Percentiles rank a stretch among this genome's conserved stretches.
These are phyloP conservation scores for Lasiodiplodia gonubiensis DNA, from an alignment of 2,329 filamentous ascomycete species.

Conservation along the genomic window DNA sequence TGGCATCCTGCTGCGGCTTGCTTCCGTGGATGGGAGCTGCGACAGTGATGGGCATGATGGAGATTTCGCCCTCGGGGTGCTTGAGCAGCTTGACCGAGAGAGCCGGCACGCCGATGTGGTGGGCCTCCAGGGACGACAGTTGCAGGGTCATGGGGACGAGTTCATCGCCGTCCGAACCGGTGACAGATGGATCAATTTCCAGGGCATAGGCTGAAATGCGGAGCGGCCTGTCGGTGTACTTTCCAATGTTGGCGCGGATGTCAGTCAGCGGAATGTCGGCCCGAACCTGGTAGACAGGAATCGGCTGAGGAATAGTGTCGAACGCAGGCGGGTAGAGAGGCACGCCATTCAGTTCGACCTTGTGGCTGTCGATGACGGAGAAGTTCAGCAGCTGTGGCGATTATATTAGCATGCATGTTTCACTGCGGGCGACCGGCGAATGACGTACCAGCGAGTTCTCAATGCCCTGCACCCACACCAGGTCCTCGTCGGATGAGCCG, in stretches of 20 bases:
- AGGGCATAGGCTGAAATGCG: conserved; percentile 44
- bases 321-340: conserved; percentile 48
- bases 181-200: conserved; percentile 43
- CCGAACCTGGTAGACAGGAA: conserved; percentile 43
- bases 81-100: conserved; percentile 47
- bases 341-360: conserved; percentile 43
- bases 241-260: conserved; percentile 29
- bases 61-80: conserved; percentile 43
- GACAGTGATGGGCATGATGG: conserved; percentile 46
- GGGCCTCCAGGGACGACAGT: conserved; percentile 43
- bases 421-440: conserved; percentile 29
- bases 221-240: conserved; percentile 35
- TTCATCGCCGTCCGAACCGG: conserved; percentile 43
- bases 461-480: conserved; percentile 39
- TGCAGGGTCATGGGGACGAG: conserved; percentile 47
- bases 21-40: conserved; percentile 34
- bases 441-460: conserved; percentile 44
- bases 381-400: conserved; percentile 44
- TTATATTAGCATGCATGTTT: conserved; percentile 33
- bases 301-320: conserved; percentile 38
- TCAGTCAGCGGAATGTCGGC: conserved; percentile 32
- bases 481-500: conserved; percentile 27
- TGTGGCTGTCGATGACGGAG: conserved; percentile 39
- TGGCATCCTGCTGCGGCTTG: conserved; percentile 33
- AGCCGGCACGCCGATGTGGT: conserved; percentile 39